Evolutionary conservation across 306 rosid genomes (phyloP).

Genomic region (Canavalia gladiata): DNA sequence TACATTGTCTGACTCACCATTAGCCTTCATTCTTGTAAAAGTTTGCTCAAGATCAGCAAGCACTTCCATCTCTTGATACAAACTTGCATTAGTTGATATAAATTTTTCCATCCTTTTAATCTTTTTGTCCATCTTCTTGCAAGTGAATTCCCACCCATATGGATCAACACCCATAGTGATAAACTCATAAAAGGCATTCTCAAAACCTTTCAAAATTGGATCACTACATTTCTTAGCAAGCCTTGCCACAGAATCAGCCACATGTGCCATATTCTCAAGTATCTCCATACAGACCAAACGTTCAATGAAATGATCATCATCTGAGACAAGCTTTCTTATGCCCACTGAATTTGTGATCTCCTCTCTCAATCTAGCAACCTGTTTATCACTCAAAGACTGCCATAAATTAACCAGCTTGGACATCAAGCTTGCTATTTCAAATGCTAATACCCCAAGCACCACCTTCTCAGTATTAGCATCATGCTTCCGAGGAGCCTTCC

Average conservation of each 20-base stretch:
- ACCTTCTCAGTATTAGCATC: slow-evolving; percentile 68
- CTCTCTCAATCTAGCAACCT: slow-evolving; percentile 68
- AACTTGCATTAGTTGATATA: slow-evolving; percentile 73
- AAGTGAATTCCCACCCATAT: slow-evolving; percentile 76
- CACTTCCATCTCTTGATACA: slow-evolving; percentile 91
- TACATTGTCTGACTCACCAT: slow-evolving; percentile 56
- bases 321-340: slow-evolving; percentile 82
- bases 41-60: slow-evolving; percentile 88
- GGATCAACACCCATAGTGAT: slow-evolving; percentile 67
- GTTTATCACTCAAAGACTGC: slow-evolving; percentile 80
- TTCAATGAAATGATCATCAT: slow-evolving; percentile 73
- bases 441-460: slow-evolving; percentile 80
- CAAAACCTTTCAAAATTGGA: slow-evolving; percentile 75
- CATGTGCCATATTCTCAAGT: slow-evolving; percentile 75
- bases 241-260: slow-evolving; percentile 91
- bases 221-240: slow-evolving; percentile 89
- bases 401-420: slow-evolving; percentile 86
- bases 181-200: slow-evolving; percentile 64
- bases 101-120: slow-evolving; percentile 88
- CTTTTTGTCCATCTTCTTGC: slow-evolving; percentile 88
- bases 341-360: slow-evolving; percentile 79
- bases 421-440: slow-evolving; percentile 94
- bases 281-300: slow-evolving; percentile 76
- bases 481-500: slow-evolving; percentile 84
- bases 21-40: slow-evolving; percentile 72